Conservation (phyloP, 345 rosid genomes). For the Lumnitzera littorea region DNA sequence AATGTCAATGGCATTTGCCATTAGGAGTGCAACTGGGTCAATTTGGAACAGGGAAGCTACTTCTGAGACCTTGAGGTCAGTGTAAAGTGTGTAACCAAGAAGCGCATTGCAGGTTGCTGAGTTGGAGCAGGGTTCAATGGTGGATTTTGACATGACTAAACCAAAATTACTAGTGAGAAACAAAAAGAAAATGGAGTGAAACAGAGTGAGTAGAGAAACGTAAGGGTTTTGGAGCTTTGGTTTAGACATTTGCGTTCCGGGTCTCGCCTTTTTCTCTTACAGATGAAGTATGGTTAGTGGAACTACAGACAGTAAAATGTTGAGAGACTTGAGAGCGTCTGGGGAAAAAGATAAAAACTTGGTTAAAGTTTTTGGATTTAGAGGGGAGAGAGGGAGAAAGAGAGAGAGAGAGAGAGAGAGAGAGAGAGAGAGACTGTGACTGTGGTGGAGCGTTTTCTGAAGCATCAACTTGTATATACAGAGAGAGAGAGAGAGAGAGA, state of each 20-base stretch:
- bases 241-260: conserved; percentile 3
- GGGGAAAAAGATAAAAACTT: no score
- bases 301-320: no score
- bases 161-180: conserved; percentile 30
- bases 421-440: no score
- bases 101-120: conserved; percentile 70
- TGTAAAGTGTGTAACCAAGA: conserved; percentile 88
- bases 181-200: conserved; percentile 7
- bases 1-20: conserved; percentile 79
- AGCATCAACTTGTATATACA: no score
- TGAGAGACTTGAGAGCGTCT: no score
- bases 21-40: conserved; percentile 71
- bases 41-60: conserved; percentile 89
- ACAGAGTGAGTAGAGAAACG: background rate
- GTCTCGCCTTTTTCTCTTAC: background rate
- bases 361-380: no score
- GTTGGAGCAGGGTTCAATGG: conserved; percentile 90
- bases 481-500: no score
- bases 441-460: no score
- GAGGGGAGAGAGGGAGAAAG: no score
- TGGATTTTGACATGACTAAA: conserved; percentile 53
- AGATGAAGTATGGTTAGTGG: no score
- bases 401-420: no score
- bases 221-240: background rate
- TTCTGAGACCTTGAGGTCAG: conserved; percentile 85